phyloP scores from a whole-genome alignment of 371 early-diverging fungal genomes.

The Rhizopus microsporus region DNA sequence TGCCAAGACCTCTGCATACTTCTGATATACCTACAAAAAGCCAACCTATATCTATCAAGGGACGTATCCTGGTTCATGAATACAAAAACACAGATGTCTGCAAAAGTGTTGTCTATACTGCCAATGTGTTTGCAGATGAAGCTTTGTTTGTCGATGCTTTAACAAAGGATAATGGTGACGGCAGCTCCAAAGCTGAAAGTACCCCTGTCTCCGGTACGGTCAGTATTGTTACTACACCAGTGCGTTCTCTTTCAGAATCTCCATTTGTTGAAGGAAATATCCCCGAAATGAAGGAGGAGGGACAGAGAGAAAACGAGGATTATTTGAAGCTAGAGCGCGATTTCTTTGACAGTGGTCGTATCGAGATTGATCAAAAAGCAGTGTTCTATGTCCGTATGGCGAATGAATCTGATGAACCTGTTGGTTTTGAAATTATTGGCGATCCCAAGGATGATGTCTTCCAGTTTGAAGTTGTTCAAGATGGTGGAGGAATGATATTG shows the following conservation, averaged over 20 bases:
- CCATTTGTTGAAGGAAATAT: not conserved
- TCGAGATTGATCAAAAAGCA: constrained; percentile 55
- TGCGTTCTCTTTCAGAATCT: not conserved
- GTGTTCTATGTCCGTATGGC: constrained; percentile 63
- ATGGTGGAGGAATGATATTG: constrained; percentile 27
- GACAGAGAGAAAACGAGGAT: constrained; percentile 12
- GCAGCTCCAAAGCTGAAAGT: constrained; percentile 7
- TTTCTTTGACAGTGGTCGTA: constrained; percentile 60
- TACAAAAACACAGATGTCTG: constrained; percentile 89
- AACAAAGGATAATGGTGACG: constrained; percentile 20
- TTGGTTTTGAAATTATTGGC: constrained; percentile 40
- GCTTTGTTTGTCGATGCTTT: constrained; percentile 39
- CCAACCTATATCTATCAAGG: constrained; percentile 31
- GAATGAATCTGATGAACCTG: constrained; percentile 42
- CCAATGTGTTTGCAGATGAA: constrained; percentile 50
- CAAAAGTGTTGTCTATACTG: constrained; percentile 69
- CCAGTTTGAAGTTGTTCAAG: constrained; percentile 24
- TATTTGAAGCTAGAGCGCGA: constrained; percentile 47
- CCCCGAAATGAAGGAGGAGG: not conserved
- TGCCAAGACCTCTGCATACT: constrained; percentile 36
- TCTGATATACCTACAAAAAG: not conserved
- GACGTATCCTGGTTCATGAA: constrained; percentile 81
- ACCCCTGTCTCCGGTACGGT: constrained; percentile 1
- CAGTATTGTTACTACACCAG: not conserved
- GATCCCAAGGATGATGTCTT: constrained; percentile 34